Evolutionary conservation across 2,329 filamentous ascomycete species (phyloP).

Genomic region (Epichloe bromicola): DNA sequence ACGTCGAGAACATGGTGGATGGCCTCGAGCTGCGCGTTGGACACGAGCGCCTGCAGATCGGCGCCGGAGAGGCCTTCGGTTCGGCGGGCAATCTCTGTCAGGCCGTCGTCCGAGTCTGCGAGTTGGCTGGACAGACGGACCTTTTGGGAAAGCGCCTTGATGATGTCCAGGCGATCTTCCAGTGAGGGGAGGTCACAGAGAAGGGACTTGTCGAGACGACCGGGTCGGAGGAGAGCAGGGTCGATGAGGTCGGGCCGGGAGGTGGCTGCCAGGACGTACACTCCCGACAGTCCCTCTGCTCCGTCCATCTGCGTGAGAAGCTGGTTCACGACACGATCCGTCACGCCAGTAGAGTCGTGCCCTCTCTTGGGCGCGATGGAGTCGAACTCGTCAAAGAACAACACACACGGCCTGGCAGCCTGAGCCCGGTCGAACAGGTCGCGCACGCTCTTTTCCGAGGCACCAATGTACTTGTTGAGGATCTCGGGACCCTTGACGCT

Average conservation of each 20-base stretch:
- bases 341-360: conserved; percentile 96
- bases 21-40: conserved; percentile 92
- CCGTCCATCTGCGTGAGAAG: conserved; percentile 98
- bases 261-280: conserved; percentile 92
- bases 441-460: conserved; percentile 94
- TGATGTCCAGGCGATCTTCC: conserved; percentile 78
- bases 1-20: conserved; percentile 76
- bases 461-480: conserved; percentile 97
- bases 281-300: conserved; percentile 84
- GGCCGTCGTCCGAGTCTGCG: conserved; percentile 36
- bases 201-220: conserved; percentile 83
- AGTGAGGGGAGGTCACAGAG: conserved; percentile 72
- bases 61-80: conserved; percentile 91
- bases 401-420: conserved; percentile 80
- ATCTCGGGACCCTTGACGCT: conserved; percentile 97
- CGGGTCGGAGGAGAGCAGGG: conserved; percentile 79
- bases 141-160: conserved; percentile 71
- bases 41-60: conserved; percentile 86
- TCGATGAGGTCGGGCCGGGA: conserved; percentile 91
- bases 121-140: conserved; percentile 60
- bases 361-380: conserved; percentile 94
- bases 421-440: conserved; percentile 89
- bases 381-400: conserved; percentile 99
- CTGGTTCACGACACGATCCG: conserved; percentile 95
- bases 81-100: conserved; percentile 61